Conservation (phyloP, 768 basidiomycete genomes). For the Asterophora lycoperdoides region DNA sequence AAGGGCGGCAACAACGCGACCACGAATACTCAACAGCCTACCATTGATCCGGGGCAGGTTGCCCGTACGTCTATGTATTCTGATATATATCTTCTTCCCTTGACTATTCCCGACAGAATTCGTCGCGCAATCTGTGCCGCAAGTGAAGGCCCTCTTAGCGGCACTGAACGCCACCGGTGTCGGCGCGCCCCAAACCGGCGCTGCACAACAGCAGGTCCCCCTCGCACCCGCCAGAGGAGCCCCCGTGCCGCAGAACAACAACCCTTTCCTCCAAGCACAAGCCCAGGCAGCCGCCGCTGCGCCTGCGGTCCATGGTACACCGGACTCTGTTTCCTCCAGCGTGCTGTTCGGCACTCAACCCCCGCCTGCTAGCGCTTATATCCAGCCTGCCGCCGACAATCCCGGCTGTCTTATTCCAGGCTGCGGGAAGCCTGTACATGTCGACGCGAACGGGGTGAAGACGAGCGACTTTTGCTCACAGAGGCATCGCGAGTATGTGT, state of each 20-base stretch:
- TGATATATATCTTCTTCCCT: not conserved
- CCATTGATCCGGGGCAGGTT: slow-evolving; percentile 35
- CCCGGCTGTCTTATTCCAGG: slow-evolving; percentile 50
- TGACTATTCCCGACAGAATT: slow-evolving; percentile 28
- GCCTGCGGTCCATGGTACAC: slow-evolving; percentile 16
- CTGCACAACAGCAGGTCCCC: slow-evolving; percentile 17
- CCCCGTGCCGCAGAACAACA: slow-evolving; percentile 23
- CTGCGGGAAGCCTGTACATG: slow-evolving; percentile 53
- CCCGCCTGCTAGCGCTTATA: slow-evolving; percentile 28
- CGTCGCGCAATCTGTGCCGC: slow-evolving; percentile 44
- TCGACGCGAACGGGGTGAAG: slow-evolving; percentile 48
- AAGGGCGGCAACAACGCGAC: slow-evolving; percentile 15
- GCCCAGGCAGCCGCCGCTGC: not conserved
- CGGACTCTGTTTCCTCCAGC: slow-evolving; percentile 19
- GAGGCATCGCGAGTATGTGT: slow-evolving; percentile 60
- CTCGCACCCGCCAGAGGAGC: slow-evolving; percentile 14
- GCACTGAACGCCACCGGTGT: slow-evolving; percentile 7
- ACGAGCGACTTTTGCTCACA: slow-evolving; percentile 55
- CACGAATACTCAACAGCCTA: slow-evolving; percentile 17
- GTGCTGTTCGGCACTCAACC: slow-evolving; percentile 28
- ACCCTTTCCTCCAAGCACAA: slow-evolving; percentile 21
- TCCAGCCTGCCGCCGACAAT: slow-evolving; percentile 29
- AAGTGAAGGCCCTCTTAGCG: slow-evolving; percentile 37
- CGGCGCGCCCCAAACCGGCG: slow-evolving; percentile 6
- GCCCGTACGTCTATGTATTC: slow-evolving; percentile 30